These are phyloP conservation scores for Globisporangium mamillatum DNA, from an alignment of 352 stramenopile genomes.

Conservation along the genomic window DNA sequence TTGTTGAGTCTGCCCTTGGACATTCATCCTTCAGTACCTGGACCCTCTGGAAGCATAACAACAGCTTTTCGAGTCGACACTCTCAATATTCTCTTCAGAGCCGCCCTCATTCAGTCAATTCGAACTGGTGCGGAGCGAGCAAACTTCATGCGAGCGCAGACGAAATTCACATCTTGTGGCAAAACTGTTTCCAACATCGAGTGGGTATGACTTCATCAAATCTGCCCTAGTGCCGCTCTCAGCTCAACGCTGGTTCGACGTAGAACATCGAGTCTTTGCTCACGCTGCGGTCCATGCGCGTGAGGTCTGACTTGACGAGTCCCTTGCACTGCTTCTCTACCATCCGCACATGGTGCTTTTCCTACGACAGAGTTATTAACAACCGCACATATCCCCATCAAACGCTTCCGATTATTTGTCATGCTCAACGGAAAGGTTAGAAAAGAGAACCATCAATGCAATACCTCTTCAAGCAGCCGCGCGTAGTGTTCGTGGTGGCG, in stretches of 20 bases:
- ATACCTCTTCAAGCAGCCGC: conserved; percentile 33
- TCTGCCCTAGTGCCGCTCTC: not conserved
- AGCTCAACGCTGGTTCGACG: conserved; percentile 17
- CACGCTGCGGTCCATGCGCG: conserved; percentile 32
- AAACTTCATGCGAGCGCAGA: no score
- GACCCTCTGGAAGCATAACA: no score
- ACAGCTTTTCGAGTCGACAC: no score
- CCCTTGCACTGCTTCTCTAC: conserved; percentile 41
- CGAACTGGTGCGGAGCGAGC: no score
- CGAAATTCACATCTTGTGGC: not conserved
- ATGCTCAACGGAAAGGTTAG: not conserved
- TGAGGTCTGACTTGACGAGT: conserved; percentile 25
- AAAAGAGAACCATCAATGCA: no score
- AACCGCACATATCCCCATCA: not conserved
- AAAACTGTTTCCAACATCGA: not conserved
- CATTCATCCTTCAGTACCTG: no score
- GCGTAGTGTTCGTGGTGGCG: conserved; percentile 45
- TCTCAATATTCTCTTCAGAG: no score
- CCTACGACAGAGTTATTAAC: conserved; percentile 16
- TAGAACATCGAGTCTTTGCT: conserved; percentile 71
- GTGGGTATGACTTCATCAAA: no score
- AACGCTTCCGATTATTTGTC: not conserved
- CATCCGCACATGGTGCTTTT: conserved; percentile 32
- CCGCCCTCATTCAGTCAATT: no score
- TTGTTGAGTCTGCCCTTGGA: no score